Evolutionary conservation across 768 basidiomycete species (phyloP), one percentile per base, ranked within the genome.

Genomic region (Tylopilus felleus): DNA sequence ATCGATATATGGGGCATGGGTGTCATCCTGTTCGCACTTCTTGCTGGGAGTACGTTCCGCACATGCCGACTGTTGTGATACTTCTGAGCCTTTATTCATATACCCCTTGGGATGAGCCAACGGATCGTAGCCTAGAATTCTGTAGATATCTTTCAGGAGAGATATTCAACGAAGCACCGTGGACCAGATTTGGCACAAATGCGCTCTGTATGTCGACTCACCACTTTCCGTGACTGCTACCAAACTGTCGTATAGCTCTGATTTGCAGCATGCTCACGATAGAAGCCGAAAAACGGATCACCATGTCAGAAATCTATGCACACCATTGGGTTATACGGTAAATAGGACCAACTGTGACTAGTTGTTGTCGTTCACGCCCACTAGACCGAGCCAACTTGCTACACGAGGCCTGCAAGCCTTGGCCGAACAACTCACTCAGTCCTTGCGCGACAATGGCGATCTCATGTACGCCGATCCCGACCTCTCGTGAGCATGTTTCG

Each of bases 21-120:
- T 1, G 90, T 98, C 25, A 96, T 99, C 43, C 74, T 99, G 1
- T 98, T 90, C 67, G 90, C 96, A 0, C 74, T 99, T 43, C 76
- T 98, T 0, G 86, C 80, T 8, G 97, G 97, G 44, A 98, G 96
- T 96, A 66, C 33, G 86, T 77, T 6, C 67, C 41, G 0, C 21
- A 13, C 25, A 3, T 35, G 1, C 33, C 8, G 16, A n/a, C 8
- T 22, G 4, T 31, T 28, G 16, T 6, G 12, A 12, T 12, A 8
- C 7, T 43, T 41, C 39, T 56, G 3, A 60, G 41, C 19, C 14
- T 10, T 38, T 56, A 6, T 23, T 33, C 50, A 98, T 95, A 97
- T 64, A 98, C 97, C 0, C 97, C 97, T 2, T 98, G 97, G 97
- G 97, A 98, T 64, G 88, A 95, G 65, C 93, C 97, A 3, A 92